Base-by-base conservation (phyloP, 257 asterid species). In the Phtheirospermum japonicum region DNA sequence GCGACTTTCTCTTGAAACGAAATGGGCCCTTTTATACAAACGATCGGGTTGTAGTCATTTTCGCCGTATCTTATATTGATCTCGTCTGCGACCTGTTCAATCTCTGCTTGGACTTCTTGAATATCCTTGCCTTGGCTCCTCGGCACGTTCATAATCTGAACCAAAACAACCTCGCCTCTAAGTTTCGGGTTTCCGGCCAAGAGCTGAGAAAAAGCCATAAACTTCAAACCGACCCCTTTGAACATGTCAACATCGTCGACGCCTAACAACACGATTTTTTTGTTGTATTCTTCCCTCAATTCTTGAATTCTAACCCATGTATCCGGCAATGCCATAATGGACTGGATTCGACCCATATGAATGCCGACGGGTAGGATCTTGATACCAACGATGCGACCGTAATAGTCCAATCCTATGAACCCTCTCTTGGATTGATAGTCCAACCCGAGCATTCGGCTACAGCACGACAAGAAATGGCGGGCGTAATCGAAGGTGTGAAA, bases 401-500 rank as follows among this genome's bases (percentile, higher is more conserved):
- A n/a, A n/a, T n/a, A n/a, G n/a, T n/a, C n/a, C n/a, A n/a, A n/a
- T n/a, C n/a, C n/a, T n/a, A n/a, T n/a, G n/a, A n/a, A n/a, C n/a
- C n/a, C n/a, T n/a, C n/a, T n/a, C n/a, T n/a, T n/a, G n/a, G n/a
- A n/a, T n/a, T n/a, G n/a, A n/a, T n/a, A n/a, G n/a, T n/a, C n/a
- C n/a, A n/a, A n/a, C n/a, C n/a, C n/a, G n/a, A n/a, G n/a, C n/a
- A n/a, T n/a, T n/a, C n/a, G n/a, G n/a, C n/a, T n/a, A n/a, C n/a
- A n/a, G n/a, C n/a, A n/a, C n/a, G n/a, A n/a, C n/a, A n/a, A n/a
- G n/a, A n/a, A n/a, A n/a, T n/a, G n/a, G n/a, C n/a, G n/a, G n/a
- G n/a, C n/a, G 67, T 91, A 91, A 75, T 91, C 98, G 77, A 88
- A 91, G 0, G 98, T 88, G n/a, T 91, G 98, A 45, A 91, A 91